Percentiles rank a stretch among this genome's conserved stretches.
These are phyloP conservation scores for Leishmania tropica DNA, from an alignment of 208 protist genomes.

Conservation along the genomic window DNA sequence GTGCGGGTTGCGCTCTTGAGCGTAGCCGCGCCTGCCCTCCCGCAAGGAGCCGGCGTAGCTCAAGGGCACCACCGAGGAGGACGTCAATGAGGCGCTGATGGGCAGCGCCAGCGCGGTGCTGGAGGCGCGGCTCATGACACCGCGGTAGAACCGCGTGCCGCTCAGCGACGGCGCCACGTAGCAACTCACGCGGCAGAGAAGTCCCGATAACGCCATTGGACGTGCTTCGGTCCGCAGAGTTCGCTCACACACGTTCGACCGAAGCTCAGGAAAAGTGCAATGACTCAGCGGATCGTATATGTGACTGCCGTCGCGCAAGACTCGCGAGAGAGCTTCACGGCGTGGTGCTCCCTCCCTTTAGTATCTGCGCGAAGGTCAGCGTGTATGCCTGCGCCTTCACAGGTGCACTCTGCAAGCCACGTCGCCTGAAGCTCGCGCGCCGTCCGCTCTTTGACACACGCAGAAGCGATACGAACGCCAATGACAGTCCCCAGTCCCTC, in stretches of 20 bases:
- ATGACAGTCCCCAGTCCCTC: background rate
- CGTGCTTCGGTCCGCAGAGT: background rate
- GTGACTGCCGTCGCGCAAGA: background rate
- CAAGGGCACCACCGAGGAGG: background rate
- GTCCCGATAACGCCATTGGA: conserved; percentile 1
- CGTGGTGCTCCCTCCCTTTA: background rate
- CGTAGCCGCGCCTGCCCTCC: conserved; percentile 10
- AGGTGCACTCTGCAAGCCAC: background rate
- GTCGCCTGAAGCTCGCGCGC: background rate
- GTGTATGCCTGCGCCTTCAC: background rate
- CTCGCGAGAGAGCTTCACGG: background rate
- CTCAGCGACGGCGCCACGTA: conserved; percentile 1
- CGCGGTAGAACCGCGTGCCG: background rate
- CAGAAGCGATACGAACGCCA: background rate
- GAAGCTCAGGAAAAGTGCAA: background rate
- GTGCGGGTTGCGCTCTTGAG: conserved; percentile 14
- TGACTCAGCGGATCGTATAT: background rate
- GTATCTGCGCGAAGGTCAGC: too few relatives aligned
- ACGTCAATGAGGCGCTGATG: background rate
- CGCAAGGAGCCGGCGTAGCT: background rate
- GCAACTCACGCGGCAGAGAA: conserved; percentile 6
- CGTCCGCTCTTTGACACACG: background rate
- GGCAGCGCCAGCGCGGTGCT: conserved; percentile 2
- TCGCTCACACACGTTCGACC: background rate
- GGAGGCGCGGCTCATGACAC: background rate